These are phyloP conservation scores for Chlorella vulgaris DNA, from an alignment of 139 green algal genomes.

Conservation along the genomic window DNA sequence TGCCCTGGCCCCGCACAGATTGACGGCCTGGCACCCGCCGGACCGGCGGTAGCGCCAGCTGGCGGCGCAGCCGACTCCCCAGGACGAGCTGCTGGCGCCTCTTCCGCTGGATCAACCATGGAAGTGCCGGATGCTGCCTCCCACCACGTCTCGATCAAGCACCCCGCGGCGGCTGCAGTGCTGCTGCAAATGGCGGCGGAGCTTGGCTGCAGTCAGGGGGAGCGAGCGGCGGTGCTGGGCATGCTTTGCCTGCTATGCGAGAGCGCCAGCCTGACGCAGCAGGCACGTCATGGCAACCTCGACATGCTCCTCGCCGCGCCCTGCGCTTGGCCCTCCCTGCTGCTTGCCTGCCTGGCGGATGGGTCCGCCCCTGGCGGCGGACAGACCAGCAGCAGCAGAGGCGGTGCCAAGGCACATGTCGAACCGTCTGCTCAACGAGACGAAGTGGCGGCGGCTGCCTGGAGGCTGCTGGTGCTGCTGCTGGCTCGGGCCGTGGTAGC, in stretches of 20 bases:
- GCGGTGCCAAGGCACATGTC: neutral
- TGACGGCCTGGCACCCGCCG: constrained; percentile 1
- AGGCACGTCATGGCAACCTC: constrained; percentile 37
- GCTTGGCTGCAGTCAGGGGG: constrained; percentile 15
- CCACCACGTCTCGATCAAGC: neutral
- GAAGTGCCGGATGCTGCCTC: neutral
- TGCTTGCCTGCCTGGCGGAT: constrained; percentile 45
- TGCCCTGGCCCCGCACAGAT: no score
- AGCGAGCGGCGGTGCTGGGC: constrained; percentile 40
- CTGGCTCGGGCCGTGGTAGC: neutral
- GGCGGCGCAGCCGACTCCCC: neutral
- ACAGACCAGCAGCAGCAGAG: neutral
- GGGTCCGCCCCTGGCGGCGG: neutral
- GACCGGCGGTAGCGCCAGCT: neutral
- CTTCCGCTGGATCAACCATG: neutral
- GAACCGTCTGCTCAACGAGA: neutral
- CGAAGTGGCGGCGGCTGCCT: neutral
- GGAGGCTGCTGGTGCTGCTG: constrained; percentile 18
- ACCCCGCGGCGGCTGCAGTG: constrained; percentile 21
- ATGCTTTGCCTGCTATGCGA: constrained; percentile 34
- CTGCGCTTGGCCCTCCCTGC: constrained; percentile 43
- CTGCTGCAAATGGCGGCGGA: constrained; percentile 42
- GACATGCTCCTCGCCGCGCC: constrained; percentile 24
- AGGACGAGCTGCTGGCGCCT: neutral
- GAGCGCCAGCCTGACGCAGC: neutral